Percentiles rank a stretch among this genome's conserved stretches.
Conservation (phyloP, 441 rosid species). For the Metrosideros polymorpha region DNA sequence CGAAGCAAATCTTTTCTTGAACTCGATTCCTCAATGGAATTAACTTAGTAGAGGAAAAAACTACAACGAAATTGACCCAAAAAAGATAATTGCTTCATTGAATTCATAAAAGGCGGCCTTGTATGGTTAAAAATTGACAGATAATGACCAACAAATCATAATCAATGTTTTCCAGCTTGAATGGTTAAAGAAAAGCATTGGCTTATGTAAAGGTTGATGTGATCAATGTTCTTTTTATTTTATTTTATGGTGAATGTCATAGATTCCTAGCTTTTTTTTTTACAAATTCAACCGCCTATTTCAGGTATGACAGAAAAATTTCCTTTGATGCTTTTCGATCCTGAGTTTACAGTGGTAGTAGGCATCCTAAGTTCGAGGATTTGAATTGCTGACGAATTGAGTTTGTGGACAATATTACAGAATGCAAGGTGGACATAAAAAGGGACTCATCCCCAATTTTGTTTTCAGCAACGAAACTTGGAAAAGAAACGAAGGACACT, state of each 20-base stretch:
- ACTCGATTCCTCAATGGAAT: not conserved
- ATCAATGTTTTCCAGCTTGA: not conserved
- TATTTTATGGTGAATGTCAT: not conserved
- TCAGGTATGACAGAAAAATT: not conserved
- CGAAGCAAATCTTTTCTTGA: not conserved
- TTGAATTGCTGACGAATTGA: not conserved
- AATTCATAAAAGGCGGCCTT: not conserved
- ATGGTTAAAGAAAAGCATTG: not conserved
- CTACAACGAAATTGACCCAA: not conserved
- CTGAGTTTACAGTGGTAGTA: not conserved
- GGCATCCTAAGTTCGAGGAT: not conserved
- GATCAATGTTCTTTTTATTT: not conserved
- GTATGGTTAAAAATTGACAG: not conserved
- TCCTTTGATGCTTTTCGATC: not conserved
- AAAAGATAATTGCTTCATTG: not conserved
- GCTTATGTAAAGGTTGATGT: not conserved
- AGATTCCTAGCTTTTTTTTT: not conserved
- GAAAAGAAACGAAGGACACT: not conserved
- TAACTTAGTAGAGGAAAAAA: not conserved
- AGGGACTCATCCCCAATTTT: not conserved
- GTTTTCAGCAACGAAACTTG: not conserved
- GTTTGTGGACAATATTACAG: not conserved
- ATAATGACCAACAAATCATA: not conserved
- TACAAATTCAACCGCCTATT: not conserved
- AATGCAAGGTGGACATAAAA: not conserved